Evolutionary conservation across 2,329 filamentous ascomycete genomes (phyloP).

Genomic region (Dothideomycetes sp.): DNA sequence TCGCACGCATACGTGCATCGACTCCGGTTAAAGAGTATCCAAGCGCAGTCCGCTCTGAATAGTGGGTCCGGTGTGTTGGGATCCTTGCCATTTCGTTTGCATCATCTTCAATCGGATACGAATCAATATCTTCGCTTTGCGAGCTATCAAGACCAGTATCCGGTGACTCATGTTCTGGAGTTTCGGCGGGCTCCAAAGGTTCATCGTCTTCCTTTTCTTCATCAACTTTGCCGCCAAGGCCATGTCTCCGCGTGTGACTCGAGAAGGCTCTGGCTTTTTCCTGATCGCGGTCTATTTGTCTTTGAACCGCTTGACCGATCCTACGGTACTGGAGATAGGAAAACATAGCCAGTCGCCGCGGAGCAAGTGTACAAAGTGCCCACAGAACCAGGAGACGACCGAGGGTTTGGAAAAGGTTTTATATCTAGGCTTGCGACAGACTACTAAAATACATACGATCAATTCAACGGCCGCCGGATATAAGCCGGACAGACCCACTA

Average conservation of each 20-base stretch:
- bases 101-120: constrained; percentile 1
- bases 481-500: too few relatives aligned
- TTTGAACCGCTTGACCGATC: constrained; percentile 3
- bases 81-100: constrained; percentile 4
- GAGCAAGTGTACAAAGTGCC: too few relatives aligned
- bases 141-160: background rate
- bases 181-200: constrained; percentile 1
- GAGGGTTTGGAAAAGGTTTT: too few relatives aligned
- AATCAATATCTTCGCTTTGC: background rate
- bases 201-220: background rate
- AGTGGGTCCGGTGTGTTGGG: constrained; percentile 8
- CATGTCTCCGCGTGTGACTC: constrained; percentile 4
- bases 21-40: constrained; percentile 8
- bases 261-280: constrained; percentile 4
- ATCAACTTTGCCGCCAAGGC: constrained; percentile 1
- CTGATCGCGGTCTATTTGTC: constrained; percentile 2
- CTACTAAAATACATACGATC: too few relatives aligned
- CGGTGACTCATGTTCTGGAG: constrained; percentile 1
- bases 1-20: constrained; percentile 7
- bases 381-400: too few relatives aligned
- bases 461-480: too few relatives aligned
- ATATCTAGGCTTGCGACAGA: too few relatives aligned
- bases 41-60: constrained; percentile 7
- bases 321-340: constrained; percentile 7
- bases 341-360: constrained; percentile 4